Evolutionary conservation across 2,329 filamentous ascomycete species (phyloP), one percentile per base, ranked within the genome.

Genomic region (Fusarium avenaceum): DNA sequence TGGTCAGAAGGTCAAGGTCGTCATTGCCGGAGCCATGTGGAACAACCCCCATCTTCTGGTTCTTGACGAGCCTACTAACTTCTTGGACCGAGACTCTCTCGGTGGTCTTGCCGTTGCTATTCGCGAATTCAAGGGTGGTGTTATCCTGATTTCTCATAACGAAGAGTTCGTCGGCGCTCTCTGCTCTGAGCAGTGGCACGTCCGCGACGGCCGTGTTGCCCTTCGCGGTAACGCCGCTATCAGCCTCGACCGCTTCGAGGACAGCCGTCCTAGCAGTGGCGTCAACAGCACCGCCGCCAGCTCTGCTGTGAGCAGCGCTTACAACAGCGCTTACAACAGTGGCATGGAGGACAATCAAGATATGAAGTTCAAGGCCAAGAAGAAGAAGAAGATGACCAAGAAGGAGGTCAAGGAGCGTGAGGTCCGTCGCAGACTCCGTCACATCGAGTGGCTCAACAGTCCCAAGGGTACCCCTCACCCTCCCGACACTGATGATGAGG

Each of bases 91-190:
- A 74, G 96, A 99, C 82, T 97, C 94, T 17, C 90, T 99, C 19
- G 96, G 96, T 76, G 96, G 95, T 80, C 88, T 99, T 56, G 94
- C 96, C n/a, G 94, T 97, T 40, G 96, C 96, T 71, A 98, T 99
- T 76, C 93, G 94, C 72, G 96, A 98, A 77, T 99, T 96, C 89
- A 96, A 94, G 84, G 96, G 96, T 72, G 96, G 96, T 80, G 96
- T 99, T 3, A 94, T 99, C 69, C 97, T 99, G 90, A 99, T 99
- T 81, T 97, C 94, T 65, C 96, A 99, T 83, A 98, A 99, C 87
- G 94, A 98, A 78, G 96, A 99, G 80, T 99, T 99, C 76, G 94
- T 99, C 51, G 94, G 95, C 62, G 95, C 95, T 4, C 89, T 99
- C 13, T 96, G 96, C 81, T 92, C 92, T 6, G 96, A 99, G 84